Conservation (phyloP, 805 yeast species). For the Lipomyces mesembrius region DNA sequence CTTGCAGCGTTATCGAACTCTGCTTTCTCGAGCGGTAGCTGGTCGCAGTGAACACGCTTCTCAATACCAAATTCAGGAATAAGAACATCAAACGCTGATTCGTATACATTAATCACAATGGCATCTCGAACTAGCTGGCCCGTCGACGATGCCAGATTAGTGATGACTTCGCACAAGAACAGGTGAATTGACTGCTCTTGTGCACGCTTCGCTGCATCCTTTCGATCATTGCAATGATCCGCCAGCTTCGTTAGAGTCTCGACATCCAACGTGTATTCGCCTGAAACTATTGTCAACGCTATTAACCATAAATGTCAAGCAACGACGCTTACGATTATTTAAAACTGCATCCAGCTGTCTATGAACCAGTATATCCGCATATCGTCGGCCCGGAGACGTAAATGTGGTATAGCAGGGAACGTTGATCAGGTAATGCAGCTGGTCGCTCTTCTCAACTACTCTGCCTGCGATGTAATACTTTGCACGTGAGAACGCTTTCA, state of each 20-base stretch:
- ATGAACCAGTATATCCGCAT: constrained; percentile 90
- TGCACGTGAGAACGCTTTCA: constrained; percentile 82
- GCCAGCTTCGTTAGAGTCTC: constrained; percentile 74
- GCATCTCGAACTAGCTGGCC: constrained; percentile 88
- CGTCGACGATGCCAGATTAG: constrained; percentile 68
- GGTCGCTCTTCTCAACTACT: constrained; percentile 69
- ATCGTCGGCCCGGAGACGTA: constrained; percentile 89
- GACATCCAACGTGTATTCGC: constrained; percentile 47
- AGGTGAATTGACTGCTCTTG: constrained; percentile 95
- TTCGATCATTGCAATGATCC: constrained; percentile 92
- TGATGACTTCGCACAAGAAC: constrained; percentile 78
- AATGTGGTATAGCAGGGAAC: constrained; percentile 89
- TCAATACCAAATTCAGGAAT: constrained; percentile 94
- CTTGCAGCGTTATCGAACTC: constrained; percentile 77
- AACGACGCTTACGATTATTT: constrained; percentile 41
- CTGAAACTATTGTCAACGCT: constrained; percentile 6
- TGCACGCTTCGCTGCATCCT: constrained; percentile 89
- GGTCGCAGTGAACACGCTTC: constrained; percentile 96
- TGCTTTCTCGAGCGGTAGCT: constrained; percentile 87
- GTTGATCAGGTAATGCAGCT: constrained; percentile 79
- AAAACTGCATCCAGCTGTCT: constrained; percentile 81
- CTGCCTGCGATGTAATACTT: constrained; percentile 88
- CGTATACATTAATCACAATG: constrained; percentile 88
- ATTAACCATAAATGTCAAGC: constrained; percentile 24
- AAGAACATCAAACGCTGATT: constrained; percentile 91